A percentile compares a stretch with the other conserved stretches of the same genome.
Conservation (phyloP, 495 filamentous ascomycete species). For the Tuber indicum region DNA sequence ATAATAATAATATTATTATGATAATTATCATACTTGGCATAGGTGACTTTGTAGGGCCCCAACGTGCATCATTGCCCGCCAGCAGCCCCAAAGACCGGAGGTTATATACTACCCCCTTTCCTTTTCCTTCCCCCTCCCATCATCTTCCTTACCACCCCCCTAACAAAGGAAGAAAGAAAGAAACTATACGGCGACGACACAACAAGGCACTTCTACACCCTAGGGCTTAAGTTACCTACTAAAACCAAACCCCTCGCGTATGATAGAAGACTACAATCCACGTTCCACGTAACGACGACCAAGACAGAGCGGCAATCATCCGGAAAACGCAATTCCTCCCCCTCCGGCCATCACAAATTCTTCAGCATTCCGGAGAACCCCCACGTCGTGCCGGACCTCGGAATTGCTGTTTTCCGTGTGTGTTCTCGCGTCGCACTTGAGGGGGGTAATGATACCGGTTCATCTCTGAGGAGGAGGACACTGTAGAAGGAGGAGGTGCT, state of each 20-base stretch:
- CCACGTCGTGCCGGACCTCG: no score
- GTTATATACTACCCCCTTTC: no score
- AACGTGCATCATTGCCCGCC: conserved; percentile 62
- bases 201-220: conserved; percentile 44
- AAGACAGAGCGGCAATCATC: conserved; percentile 41
- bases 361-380: conserved; percentile 44
- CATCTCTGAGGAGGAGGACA: no score
- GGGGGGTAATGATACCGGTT: no score
- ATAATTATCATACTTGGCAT: no score
- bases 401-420: no score
- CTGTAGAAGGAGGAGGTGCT: no score
- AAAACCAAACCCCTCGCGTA: conserved; percentile 43
- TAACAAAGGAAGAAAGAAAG: conserved; percentile 21
- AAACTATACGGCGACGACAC: conserved; percentile 18
- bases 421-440: no score
- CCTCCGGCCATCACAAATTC: conserved; percentile 42
- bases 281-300: conserved; percentile 41
- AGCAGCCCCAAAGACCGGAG: conserved; percentile 83
- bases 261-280: conserved; percentile 47
- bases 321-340: conserved; percentile 43
- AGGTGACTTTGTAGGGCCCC: conserved; percentile 50
- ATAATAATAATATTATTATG: no score
- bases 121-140: no score
- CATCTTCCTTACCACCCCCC: neutral
- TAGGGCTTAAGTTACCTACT: conserved; percentile 41